Conservation (phyloP, 2,329 filamentous ascomycete species). For the Harringtonia lauricola region DNA sequence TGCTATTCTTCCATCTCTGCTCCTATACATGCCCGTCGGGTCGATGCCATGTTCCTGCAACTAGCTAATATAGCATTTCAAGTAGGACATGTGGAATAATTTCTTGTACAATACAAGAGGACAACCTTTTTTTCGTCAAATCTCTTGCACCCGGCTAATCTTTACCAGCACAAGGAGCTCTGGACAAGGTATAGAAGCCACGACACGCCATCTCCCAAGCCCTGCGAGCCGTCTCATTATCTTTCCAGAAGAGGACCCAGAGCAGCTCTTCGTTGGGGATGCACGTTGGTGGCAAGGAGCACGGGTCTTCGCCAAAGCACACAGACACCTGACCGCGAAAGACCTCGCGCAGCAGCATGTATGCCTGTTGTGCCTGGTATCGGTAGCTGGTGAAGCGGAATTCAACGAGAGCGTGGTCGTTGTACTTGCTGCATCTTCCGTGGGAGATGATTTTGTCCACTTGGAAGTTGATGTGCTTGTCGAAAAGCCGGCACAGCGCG, state of each 20-base stretch:
- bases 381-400: slow-evolving; percentile 45
- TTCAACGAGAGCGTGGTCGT: slow-evolving; percentile 25
- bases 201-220: too few species aligned
- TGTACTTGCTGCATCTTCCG: slow-evolving; percentile 4
- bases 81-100: too few species aligned
- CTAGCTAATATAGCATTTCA: too few species aligned
- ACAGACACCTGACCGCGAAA: slow-evolving; percentile 10
- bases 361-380: slow-evolving; percentile 36
- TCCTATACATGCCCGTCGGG: not conserved
- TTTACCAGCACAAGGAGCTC: not conserved
- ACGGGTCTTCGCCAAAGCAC: slow-evolving; percentile 9
- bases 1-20: not conserved
- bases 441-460: slow-evolving; percentile 29
- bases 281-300: not conserved
- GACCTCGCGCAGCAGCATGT: slow-evolving; percentile 15
- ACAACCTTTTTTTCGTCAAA: too few species aligned
- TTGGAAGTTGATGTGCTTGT: slow-evolving; percentile 31
- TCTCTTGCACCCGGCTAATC: too few species aligned
- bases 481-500: slow-evolving; percentile 29
- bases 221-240: too few species aligned
- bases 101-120: too few species aligned
- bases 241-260: not conserved
- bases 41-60: too few species aligned
- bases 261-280: not conserved
- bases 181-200: not conserved